These are phyloP conservation scores for Hyaloscypha bicolor DNA, from an alignment of 495 filamentous ascomycete species.

Conservation along the genomic window DNA sequence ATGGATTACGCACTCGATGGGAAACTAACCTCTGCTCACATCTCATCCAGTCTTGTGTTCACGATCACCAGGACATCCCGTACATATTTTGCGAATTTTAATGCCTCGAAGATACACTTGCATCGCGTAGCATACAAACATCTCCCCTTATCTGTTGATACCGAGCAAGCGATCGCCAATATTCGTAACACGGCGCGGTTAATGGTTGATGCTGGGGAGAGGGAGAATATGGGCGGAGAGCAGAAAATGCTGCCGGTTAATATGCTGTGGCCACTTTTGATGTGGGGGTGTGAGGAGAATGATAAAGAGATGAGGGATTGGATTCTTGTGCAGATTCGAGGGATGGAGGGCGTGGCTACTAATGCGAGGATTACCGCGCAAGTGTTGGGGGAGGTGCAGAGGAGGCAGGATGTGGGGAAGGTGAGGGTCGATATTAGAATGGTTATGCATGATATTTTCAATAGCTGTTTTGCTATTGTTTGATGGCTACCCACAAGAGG, in stretches of 20 bases:
- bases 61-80: conserved; percentile 43
- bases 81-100: conserved; percentile 44
- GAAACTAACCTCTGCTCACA: conserved; percentile 39
- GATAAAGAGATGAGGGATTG: conserved; percentile 39
- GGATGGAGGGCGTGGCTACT: conserved; percentile 42
- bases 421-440: conserved; percentile 44
- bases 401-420: conserved; percentile 41
- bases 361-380: conserved; percentile 45
- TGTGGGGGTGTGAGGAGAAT: conserved; percentile 47
- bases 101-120: conserved; percentile 45
- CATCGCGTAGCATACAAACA: conserved; percentile 47
- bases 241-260: conserved; percentile 42
- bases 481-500: conserved; percentile 17
- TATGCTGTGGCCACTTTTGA: conserved; percentile 45
- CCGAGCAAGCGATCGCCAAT: conserved; percentile 37
- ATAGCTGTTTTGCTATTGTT: conserved; percentile 43
- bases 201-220: conserved; percentile 30
- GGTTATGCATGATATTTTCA: conserved; percentile 40
- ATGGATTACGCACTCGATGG: conserved; percentile 46
- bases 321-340: conserved; percentile 42
- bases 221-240: not conserved
- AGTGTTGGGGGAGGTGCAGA: conserved; percentile 44
- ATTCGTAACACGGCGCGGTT: conserved; percentile 40
- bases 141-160: conserved; percentile 41
- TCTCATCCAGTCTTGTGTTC: conserved; percentile 40